Evolutionary conservation across 2,329 filamentous ascomycete genomes (phyloP).

Genomic region (Stromatinia cepivora): DNA sequence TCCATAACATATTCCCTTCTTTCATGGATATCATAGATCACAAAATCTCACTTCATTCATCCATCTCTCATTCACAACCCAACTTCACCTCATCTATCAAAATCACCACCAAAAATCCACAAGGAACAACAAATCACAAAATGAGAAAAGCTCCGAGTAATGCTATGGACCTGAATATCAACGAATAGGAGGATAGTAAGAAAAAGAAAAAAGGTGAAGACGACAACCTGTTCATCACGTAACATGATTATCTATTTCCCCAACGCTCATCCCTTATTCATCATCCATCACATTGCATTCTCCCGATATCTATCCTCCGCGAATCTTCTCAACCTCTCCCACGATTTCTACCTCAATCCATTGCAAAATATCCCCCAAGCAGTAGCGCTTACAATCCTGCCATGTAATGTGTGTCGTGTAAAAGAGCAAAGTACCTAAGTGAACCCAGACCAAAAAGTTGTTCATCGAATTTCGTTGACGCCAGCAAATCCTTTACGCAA

Average conservation of each 20-base stretch:
- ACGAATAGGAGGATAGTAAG: constrained; percentile 19
- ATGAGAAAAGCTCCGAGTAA: constrained; percentile 24
- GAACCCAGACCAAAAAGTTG: constrained; percentile 28
- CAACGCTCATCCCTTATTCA: constrained; percentile 8
- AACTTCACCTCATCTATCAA: not conserved
- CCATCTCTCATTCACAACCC: not conserved
- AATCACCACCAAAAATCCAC: not conserved
- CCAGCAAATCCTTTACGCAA: constrained; percentile 36
- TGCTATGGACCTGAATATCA: constrained; percentile 25
- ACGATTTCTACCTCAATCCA: constrained; percentile 2
- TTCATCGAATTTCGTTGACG: constrained; percentile 32
- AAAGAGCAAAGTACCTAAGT: constrained; percentile 23
- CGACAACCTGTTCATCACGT: constrained; percentile 18
- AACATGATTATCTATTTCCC: constrained; percentile 16
- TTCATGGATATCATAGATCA: not conserved
- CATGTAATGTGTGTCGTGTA: constrained; percentile 24
- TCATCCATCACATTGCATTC: constrained; percentile 24
- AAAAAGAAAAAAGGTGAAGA: constrained; percentile 21
- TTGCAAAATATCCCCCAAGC: constrained; percentile 16
- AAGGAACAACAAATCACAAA: not conserved
- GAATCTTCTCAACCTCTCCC: constrained; percentile 3
- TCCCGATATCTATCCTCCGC: constrained; percentile 22
- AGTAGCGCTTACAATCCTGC: not conserved
- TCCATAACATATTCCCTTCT: not conserved
- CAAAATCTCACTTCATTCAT: not conserved